Percentiles rank a stretch among this genome's conserved stretches.
Evolutionary conservation across 768 basidiomycete genomes (phyloP).

Genomic region (Cyclocybe cylindracea): DNA sequence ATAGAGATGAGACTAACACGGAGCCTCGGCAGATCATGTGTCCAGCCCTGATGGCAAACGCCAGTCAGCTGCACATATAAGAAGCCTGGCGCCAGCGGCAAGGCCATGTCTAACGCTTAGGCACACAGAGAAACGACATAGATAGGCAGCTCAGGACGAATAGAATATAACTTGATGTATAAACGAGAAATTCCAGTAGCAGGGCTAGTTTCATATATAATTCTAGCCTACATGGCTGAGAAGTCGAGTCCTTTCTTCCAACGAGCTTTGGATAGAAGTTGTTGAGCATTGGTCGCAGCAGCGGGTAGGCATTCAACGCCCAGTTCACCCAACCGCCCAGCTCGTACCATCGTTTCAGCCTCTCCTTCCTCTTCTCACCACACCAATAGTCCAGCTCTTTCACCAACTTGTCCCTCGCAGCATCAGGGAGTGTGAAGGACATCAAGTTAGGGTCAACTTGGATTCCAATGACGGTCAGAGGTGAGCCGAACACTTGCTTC

Average conservation of each 20-base stretch:
- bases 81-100: no score
- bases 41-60: no score
- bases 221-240: no score
- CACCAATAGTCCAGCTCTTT: not conserved
- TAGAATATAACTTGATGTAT: no score
- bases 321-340: constrained; percentile 41
- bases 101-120: no score
- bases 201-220: no score
- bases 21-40: no score
- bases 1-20: no score
- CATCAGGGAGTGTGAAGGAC: constrained; percentile 24
- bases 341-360: constrained; percentile 16
- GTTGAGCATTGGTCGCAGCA: constrained; percentile 31
- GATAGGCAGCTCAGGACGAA: no score
- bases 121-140: no score
- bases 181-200: no score
- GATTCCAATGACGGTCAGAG: constrained; percentile 40
- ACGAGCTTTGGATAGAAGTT: constrained; percentile 34
- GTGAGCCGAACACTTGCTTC: constrained; percentile 38
- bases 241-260: constrained; percentile 17
- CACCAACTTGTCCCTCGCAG: constrained; percentile 1
- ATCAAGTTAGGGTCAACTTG: constrained; percentile 31
- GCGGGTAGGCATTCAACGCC: constrained; percentile 39
- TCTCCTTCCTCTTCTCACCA: not conserved
- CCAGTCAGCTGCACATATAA: no score